Base-by-base conservation (phyloP, 495 filamentous ascomycete genomes). In the Penicillium verhagenii region DNA sequence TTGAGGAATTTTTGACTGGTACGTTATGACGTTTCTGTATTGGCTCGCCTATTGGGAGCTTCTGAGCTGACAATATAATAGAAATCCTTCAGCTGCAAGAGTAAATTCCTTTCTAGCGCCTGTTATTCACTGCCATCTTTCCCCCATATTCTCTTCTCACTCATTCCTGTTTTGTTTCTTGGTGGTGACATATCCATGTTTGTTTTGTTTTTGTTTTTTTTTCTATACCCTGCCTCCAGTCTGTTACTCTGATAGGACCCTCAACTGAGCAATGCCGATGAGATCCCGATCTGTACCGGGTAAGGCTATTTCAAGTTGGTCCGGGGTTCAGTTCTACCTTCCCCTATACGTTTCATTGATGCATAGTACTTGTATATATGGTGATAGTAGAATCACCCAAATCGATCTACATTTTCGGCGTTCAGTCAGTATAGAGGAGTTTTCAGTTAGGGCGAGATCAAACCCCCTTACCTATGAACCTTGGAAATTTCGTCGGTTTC, bases 1-100 rank as follows among this genome's bases (percentile, higher is more conserved):
- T 92, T 65, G 87, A 91, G 72, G 86, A 90, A 56, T 90, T 90
- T 65, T 77, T 91, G 67, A 88, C 84, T 16, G 87, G 80, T 82
- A 61, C 63, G 49, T n/a, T 13, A 37, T 25, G 1, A 49, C 2
- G 16, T 50, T 11, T n/a, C n/a, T 8, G 4, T 13, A 4, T 13
- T 42, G 24, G 26, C 2, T 19, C 29, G 49, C 1, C 26, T 10
- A 3, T 35, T 24, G 2, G 24, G 20, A 29, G n/a, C n/a, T 4
- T 1, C 8, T 10, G 26, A 20, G 16, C 56, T 63, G 13, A 62
- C 51, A 11, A 7, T 35, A 3, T 11, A 35, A 45, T 52, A 77
- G 74, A 77, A 46, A 71, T 75, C 46, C 59, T 77, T 23, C 71
- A 29, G n/a, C 24, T 48, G 3, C 26, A 19, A 28, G 46, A 29